Evolutionary conservation across 1,284 basidiomycete species (phyloP), one percentile per base, ranked within the genome.

Genomic region (Leccinum angustisporum): DNA sequence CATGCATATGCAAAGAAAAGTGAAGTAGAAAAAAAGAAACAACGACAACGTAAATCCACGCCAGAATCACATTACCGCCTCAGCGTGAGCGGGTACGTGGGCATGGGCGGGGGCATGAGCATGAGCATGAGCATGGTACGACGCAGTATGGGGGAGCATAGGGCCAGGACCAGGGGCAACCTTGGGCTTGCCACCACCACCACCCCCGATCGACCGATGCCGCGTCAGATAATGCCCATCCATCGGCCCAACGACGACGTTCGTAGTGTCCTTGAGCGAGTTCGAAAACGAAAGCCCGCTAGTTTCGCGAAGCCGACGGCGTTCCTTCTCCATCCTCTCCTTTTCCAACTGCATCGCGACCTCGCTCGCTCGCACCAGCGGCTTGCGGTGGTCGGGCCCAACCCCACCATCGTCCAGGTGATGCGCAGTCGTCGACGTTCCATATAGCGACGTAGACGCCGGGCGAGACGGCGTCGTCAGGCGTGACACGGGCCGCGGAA

Each of bases 341-440:
- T 62, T 73, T 54, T 76, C 72, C 34, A 74, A 52, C n/a, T 73
- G 74, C 74, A 75, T 72, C 6, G 72, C 72, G 40, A 56, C 73
- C 16, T 75, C 73, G 31, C 72, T 76, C 16, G 72, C 74, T 16
- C 74, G 72, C 33, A 76, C 72, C 9, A 76, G 13, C 16, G 72
- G 70, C 43, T 66, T 72, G 53, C 67, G 62, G 31, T 74, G 40
- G n/a, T 46, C 40, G n/a, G 40, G 3, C 10, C 5, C 66, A 1
- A 56, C 38, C 30, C 30, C 63, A 14, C 57, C 31, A 0, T 75
- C 71, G 0, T 75, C 74, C 3, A 61, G 36, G 30, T 63, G 33
- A 21, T 70, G 68, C 9, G 31, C 55, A 0, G 63, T 9, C 25
- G 57, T 64, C 54, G 63, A 62, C 18, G 69, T 56, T 2, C 61